A percentile compares a stretch with the other conserved stretches of the same genome.
Conservation (phyloP, 306 rosid species). For the Cicer chorassanicum region DNA sequence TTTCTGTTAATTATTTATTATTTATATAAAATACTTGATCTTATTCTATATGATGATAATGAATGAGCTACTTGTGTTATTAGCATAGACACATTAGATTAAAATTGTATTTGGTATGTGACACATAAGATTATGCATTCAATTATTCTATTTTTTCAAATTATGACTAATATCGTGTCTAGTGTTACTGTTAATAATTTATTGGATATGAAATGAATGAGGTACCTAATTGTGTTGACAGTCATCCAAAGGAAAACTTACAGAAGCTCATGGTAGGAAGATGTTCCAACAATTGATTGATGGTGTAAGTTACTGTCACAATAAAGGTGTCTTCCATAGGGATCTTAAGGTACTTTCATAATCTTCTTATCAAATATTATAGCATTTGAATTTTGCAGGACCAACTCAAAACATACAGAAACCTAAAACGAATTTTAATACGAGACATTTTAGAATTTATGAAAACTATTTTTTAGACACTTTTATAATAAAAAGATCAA, state of each 20-base stretch:
- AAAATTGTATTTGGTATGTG: background rate
- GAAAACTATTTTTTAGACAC: no score
- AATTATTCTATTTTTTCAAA: background rate
- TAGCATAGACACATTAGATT: background rate
- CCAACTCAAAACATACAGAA: no score
- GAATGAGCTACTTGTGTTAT: background rate
- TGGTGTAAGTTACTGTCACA: slow-evolving; percentile 82
- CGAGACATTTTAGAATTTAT: no score
- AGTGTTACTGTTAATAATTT: background rate
- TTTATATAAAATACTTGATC: background rate
- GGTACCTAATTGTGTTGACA: slow-evolving; percentile 33
- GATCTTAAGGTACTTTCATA: slow-evolving; percentile 78
- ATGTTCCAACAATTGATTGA: slow-evolving; percentile 86
- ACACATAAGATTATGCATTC: no score
- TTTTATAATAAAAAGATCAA: no score
- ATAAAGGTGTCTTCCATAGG: slow-evolving; percentile 85
- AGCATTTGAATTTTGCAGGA: no score
- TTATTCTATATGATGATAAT: background rate
- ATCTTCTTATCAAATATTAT: slow-evolving; percentile 1
- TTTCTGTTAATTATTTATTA: slow-evolving; percentile 4
- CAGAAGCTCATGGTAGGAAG: slow-evolving; percentile 72
- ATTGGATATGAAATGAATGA: slow-evolving; percentile 23
- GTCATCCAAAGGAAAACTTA: slow-evolving; percentile 71
- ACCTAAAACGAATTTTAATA: no score
- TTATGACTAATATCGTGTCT: background rate